Evolutionary conservation across 2,329 filamentous ascomycete species (phyloP).

Genomic region (Thielaviopsis musarum): DNA sequence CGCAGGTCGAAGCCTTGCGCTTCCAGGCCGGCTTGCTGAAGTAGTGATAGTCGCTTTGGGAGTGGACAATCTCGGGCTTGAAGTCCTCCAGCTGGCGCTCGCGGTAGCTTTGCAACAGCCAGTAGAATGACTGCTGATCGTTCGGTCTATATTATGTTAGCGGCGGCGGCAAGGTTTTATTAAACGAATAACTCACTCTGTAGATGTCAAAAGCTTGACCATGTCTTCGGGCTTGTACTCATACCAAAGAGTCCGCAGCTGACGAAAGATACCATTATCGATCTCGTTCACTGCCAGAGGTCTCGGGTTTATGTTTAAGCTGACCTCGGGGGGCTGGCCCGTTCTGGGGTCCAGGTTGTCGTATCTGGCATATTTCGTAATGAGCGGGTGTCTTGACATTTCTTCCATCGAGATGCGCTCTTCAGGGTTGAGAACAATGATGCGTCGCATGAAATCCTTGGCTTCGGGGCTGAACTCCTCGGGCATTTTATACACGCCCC

Average conservation of each 20-base stretch:
- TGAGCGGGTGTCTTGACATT: slow-evolving; percentile 76
- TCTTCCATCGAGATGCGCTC: slow-evolving; percentile 62
- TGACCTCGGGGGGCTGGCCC: slow-evolving; percentile 36
- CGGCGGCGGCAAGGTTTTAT: not conserved
- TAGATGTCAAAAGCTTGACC: slow-evolving; percentile 46
- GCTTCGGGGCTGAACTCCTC: slow-evolving; percentile 48
- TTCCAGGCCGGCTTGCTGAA: slow-evolving; percentile 41
- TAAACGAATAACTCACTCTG: slow-evolving; percentile 34
- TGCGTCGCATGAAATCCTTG: slow-evolving; percentile 59
- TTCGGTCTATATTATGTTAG: slow-evolving; percentile 44
- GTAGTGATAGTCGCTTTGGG: slow-evolving; percentile 82
- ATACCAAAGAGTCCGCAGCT: slow-evolving; percentile 84
- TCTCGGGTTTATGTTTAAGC: slow-evolving; percentile 45
- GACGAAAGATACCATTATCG: slow-evolving; percentile 65
- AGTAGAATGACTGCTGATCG: slow-evolving; percentile 89
- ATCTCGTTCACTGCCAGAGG: slow-evolving; percentile 48
- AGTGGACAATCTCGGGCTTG: slow-evolving; percentile 62
- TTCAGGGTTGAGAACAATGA: slow-evolving; percentile 63
- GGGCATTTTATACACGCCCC: slow-evolving; percentile 45
- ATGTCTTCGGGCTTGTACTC: slow-evolving; percentile 59
- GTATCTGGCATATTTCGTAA: slow-evolving; percentile 66
- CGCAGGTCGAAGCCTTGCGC: slow-evolving; percentile 43
- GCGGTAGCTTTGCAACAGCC: slow-evolving; percentile 63
- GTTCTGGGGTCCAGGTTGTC: slow-evolving; percentile 44
- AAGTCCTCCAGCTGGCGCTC: slow-evolving; percentile 81